phyloP scores from a whole-genome alignment of 2,329 filamentous ascomycete species.

The Penicillium expansum region DNA sequence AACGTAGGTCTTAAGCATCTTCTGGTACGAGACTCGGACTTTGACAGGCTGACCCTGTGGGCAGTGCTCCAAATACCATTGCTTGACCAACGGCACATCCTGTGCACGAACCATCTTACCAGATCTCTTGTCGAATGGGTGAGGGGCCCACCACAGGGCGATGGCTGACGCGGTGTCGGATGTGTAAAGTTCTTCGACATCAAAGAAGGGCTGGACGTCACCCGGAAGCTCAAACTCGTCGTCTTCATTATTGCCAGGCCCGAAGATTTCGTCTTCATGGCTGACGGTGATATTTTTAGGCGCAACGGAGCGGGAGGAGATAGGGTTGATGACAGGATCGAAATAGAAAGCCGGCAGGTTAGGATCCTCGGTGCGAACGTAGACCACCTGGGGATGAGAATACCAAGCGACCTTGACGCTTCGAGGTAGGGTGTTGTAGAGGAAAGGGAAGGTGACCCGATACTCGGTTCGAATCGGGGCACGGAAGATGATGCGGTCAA shows the following conservation, averaged over 20 bases:
- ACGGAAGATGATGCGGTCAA: constrained; percentile 98
- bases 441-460: constrained; percentile 85
- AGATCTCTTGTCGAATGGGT: constrained; percentile 89
- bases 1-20: constrained; percentile 92
- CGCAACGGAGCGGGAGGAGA: constrained; percentile 89
- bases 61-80: constrained; percentile 97
- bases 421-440: constrained; percentile 94
- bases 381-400: constrained; percentile 89
- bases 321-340: constrained; percentile 95
- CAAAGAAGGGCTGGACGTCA: constrained; percentile 81
- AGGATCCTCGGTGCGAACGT: constrained; percentile 80
- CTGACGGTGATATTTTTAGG: constrained; percentile 90
- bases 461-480: constrained; percentile 93
- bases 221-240: constrained; percentile 80
- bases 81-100: constrained; percentile 94
- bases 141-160: constrained; percentile 96
- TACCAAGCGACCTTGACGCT: constrained; percentile 94
- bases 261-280: constrained; percentile 93
- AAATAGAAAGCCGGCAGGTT: constrained; percentile 96
- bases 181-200: constrained; percentile 83
- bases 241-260: constrained; percentile 74
- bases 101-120: constrained; percentile 95
- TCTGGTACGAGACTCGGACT: constrained; percentile 96
- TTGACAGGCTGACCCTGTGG: constrained; percentile 90
- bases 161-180: constrained; percentile 89